These are phyloP conservation scores for Cavenderia fasciculata DNA, from an alignment of 78 protist genomes.

Conservation along the genomic window DNA sequence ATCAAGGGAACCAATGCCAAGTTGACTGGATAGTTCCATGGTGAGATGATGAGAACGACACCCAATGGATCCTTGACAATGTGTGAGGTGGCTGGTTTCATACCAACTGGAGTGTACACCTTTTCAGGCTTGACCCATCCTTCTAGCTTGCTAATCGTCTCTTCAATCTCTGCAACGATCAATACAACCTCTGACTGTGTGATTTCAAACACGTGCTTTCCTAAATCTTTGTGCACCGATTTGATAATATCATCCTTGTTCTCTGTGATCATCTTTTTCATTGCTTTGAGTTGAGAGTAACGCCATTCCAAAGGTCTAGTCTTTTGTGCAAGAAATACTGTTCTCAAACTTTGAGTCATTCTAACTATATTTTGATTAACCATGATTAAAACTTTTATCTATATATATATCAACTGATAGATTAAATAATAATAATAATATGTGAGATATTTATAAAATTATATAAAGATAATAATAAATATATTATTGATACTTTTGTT, in stretches of 20 bases:
- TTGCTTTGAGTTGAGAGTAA: conserved; percentile 39
- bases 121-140: conserved; percentile 56
- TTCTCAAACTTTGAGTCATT: conserved; percentile 44
- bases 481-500: too few species aligned
- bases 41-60: conserved; percentile 91
- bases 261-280: conserved; percentile 62
- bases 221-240: conserved; percentile 58
- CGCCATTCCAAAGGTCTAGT: conserved; percentile 77
- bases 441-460: too few species aligned
- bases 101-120: conserved; percentile 50
- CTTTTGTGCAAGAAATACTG: conserved; percentile 33
- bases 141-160: conserved; percentile 32
- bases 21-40: conserved; percentile 91
- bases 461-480: too few species aligned
- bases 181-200: conserved; percentile 53
- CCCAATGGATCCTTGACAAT: conserved; percentile 91
- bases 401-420: too few species aligned
- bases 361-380: background rate
- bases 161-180: conserved; percentile 45
- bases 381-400: too few species aligned
- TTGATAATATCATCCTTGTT: conserved; percentile 55
- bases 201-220: conserved; percentile 69
- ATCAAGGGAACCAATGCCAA: conserved; percentile 77
- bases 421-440: too few species aligned
- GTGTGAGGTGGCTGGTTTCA: conserved; percentile 52